Percentiles rank a stretch among this genome's conserved stretches.
Evolutionary conservation across 371 early-diverging fungal species (phyloP).

Genomic region (Apophysomyces ossiformis): DNA sequence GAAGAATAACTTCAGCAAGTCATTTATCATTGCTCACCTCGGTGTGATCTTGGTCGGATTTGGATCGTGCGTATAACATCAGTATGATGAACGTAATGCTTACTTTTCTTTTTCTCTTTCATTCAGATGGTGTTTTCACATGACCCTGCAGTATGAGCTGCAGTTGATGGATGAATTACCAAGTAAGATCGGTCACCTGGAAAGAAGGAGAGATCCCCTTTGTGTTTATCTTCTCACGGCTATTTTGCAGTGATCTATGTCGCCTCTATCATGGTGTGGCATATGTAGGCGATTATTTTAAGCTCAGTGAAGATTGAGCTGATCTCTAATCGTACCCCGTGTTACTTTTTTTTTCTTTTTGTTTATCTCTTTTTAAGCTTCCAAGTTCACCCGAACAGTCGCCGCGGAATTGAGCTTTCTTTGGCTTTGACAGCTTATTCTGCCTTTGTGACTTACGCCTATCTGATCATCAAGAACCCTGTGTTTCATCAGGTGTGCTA

Average conservation of each 20-base stretch:
- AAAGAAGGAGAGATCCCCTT: conserved; percentile 26
- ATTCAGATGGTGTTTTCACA: conserved; percentile 74
- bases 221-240: conserved; percentile 10
- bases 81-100: background rate
- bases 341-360: conserved; percentile 42
- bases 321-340: background rate
- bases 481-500: conserved; percentile 80
- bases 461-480: conserved; percentile 70
- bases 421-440: conserved; percentile 55
- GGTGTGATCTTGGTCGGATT: conserved; percentile 69
- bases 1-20: conserved; percentile 49
- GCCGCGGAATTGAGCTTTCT: conserved; percentile 41
- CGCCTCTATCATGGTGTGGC: conserved; percentile 48
- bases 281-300: conserved; percentile 35
- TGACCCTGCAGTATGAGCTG: conserved; percentile 76
- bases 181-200: conserved; percentile 16
- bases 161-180: conserved; percentile 81
- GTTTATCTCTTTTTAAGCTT: conserved; percentile 45
- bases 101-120: conserved; percentile 15
- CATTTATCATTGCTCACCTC: conserved; percentile 62
- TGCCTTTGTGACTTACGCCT: conserved; percentile 62
- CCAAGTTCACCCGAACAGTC: conserved; percentile 48
- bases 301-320: background rate
- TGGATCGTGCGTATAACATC: conserved; percentile 53
- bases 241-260: conserved; percentile 57